phyloP scores from a whole-genome alignment of 116 monocot genomes.

The Phalaenopsis hybrid region DNA sequence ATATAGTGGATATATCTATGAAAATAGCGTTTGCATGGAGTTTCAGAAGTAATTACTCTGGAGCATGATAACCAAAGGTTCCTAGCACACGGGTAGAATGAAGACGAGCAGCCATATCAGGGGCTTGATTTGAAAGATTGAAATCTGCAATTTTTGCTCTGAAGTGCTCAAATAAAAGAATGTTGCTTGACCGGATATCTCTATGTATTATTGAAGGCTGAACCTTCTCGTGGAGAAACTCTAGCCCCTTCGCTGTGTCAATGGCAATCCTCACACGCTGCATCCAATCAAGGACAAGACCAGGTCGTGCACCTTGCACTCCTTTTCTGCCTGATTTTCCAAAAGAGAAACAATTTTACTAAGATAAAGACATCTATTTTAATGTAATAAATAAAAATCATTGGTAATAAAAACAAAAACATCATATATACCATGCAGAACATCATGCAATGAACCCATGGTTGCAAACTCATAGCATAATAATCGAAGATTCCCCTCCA shows the following conservation, averaged over 20 bases:
- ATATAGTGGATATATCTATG: too few relatives aligned
- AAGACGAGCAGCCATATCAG: constrained; percentile 96
- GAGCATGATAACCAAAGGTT: constrained; percentile 93
- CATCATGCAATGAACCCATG: constrained; percentile 93
- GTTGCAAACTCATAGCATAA: constrained; percentile 87
- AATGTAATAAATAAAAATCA: background rate
- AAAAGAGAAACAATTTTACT: constrained; percentile 1
- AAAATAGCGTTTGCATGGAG: background rate
- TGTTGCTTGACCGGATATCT: constrained; percentile 87
- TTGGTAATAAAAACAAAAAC: background rate
- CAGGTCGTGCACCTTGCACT: constrained; percentile 87
- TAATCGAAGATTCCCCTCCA: constrained; percentile 58
- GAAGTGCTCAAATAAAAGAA: constrained; percentile 86
- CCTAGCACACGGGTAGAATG: constrained; percentile 95
- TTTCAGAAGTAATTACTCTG: constrained; percentile 53
- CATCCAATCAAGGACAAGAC: constrained; percentile 87
- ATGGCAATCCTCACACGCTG: constrained; percentile 87
- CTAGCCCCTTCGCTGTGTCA: constrained; percentile 83
- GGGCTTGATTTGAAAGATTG: constrained; percentile 89
- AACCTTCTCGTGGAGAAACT: constrained; percentile 89
- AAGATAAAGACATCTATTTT: background rate
- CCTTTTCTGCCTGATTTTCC: constrained; percentile 68
- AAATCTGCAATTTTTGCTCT: constrained; percentile 93
- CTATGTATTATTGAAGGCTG: constrained; percentile 75
- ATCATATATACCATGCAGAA: constrained; percentile 69